These are phyloP conservation scores for Septoria linicola DNA, from an alignment of 2,329 filamentous ascomycete species.

Conservation along the genomic window DNA sequence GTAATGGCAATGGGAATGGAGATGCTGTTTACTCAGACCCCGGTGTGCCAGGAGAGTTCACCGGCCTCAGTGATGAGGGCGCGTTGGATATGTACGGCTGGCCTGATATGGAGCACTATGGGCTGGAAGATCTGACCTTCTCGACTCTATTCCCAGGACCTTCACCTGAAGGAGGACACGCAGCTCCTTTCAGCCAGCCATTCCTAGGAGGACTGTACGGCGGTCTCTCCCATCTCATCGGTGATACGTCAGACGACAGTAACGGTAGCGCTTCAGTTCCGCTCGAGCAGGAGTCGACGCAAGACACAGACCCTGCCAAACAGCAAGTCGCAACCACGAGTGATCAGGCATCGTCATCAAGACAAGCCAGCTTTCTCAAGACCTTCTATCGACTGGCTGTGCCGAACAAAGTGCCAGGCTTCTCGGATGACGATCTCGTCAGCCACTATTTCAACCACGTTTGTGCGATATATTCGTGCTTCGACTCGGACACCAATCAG, in stretches of 20 bases:
- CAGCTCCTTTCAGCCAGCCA: background rate
- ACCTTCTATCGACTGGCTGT: slow-evolving; percentile 30
- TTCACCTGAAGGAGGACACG: slow-evolving; percentile 1
- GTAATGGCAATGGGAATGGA: background rate
- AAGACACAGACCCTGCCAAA: background rate
- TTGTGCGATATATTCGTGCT: slow-evolving; percentile 62
- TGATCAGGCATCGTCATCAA: background rate
- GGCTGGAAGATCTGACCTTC: slow-evolving; percentile 19
- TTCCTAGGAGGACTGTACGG: slow-evolving; percentile 2
- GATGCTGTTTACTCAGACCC: background rate
- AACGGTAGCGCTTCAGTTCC: background rate
- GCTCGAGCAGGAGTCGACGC: background rate
- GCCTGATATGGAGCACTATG: slow-evolving; percentile 22
- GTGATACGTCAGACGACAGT: background rate
- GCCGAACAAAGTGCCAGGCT: slow-evolving; percentile 34
- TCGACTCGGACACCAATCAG: slow-evolving; percentile 62
- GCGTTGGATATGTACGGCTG: slow-evolving; percentile 10
- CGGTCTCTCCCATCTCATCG: background rate
- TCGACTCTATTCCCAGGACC: slow-evolving; percentile 12
- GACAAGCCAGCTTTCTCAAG: slow-evolving; percentile 20
- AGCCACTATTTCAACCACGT: slow-evolving; percentile 66
- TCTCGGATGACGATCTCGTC: slow-evolving; percentile 48
- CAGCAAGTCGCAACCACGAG: background rate
- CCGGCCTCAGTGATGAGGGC: slow-evolving; percentile 1
- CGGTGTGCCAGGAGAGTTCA: background rate